Evolutionary conservation across 1,139 yeast genomes (phyloP), one percentile per base, ranked within the genome.

Genomic region (Yamadazyma diospyri): DNA sequence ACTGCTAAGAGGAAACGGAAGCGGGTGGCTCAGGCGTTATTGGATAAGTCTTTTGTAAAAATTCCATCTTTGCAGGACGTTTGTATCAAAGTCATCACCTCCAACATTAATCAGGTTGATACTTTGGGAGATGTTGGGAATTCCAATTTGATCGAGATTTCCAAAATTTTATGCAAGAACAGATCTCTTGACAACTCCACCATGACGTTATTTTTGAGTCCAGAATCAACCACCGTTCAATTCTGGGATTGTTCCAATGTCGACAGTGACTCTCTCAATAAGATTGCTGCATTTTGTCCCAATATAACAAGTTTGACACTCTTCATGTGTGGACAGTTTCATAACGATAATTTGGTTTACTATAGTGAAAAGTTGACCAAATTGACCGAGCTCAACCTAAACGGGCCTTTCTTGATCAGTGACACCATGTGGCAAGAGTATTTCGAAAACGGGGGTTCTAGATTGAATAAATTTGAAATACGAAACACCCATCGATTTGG

Each of bases 221-320:
- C 87, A 0, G 65, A 70, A 13, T 56, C 78, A 34, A 72, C 60
- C 36, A 52, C 59, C 4, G 57, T 92, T 25, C 83, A 83, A 44
- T 78, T 92, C 41, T 87, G 95, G 92, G 98, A 92, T 59, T 92
- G 98, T 55, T 87, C 96, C 1, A 80, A 79, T 36, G 72, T 92
- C 19, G 76, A 76, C 21, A 69, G 73, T 25, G 82, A 76, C 42
- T 74, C 94, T 0, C 70, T 82, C 38, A 72, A 74, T 45, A 71
- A 78, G 44, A 77, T 92, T 27, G 89, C 89, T 0, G 69, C 95
- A 0, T 83, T 62, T 52, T 85, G 97, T 45, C 96, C 97, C 0
- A 67, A 80, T 24, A 43, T 92, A 4, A 79, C 75, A 43, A 59
- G 69, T 2, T 57, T 92, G 25, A 81, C 82, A 0, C 62, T 92